Percentiles rank a stretch among this genome's conserved stretches.
Conservation (phyloP, 2,329 filamentous ascomycete genomes). For the Aspergillus fructus region DNA sequence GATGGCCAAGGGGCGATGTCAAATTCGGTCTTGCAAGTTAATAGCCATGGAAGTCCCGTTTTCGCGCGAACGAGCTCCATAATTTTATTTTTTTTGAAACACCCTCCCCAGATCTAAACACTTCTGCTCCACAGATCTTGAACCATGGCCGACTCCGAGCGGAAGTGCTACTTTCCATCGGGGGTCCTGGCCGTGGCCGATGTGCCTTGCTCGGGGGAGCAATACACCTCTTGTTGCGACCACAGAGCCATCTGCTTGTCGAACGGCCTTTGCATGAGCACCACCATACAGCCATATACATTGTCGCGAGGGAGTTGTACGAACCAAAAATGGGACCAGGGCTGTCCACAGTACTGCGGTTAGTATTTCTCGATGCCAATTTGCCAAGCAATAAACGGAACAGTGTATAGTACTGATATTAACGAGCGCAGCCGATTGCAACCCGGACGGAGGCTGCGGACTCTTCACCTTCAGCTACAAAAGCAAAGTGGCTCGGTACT, state of each 20-base stretch:
- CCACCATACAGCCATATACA: constrained; percentile 24
- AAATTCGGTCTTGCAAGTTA: no score
- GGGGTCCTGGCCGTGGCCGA: constrained; percentile 15
- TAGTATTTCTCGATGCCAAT: background rate
- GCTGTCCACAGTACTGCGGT: constrained; percentile 25
- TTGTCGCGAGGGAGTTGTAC: constrained; percentile 31
- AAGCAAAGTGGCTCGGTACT: constrained; percentile 19
- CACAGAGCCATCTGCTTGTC: constrained; percentile 22
- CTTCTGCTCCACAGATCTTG: background rate
- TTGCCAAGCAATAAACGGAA: no score
- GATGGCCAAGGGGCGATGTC: no score
- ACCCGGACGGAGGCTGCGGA: constrained; percentile 17
- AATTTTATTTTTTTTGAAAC: no score
- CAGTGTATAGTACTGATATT: no score
- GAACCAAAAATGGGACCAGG: constrained; percentile 27
- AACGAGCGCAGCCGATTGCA: constrained; percentile 11
- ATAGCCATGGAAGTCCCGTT: no score
- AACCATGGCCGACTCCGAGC: background rate
- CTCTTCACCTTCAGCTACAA: constrained; percentile 21
- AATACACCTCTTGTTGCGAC: constrained; percentile 27
- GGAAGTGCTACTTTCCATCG: constrained; percentile 31
- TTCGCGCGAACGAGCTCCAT: no score
- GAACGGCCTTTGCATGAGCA: constrained; percentile 30
- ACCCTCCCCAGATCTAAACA: background rate
- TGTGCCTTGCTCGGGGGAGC: constrained; percentile 27